Conservation (phyloP, 768 basidiomycete genomes). For the Collybia sordida region DNA sequence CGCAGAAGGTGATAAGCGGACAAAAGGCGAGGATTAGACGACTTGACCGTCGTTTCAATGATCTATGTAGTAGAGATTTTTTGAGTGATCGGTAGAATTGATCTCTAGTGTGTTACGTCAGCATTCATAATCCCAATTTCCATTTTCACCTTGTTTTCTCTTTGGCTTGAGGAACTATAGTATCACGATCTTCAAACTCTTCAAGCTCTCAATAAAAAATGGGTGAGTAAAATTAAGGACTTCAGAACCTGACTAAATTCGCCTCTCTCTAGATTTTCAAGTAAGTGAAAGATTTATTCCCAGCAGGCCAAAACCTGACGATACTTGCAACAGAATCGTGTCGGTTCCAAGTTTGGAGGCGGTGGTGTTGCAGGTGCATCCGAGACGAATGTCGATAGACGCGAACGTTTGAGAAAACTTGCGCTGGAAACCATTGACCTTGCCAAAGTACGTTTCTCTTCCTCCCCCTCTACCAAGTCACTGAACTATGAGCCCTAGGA, state of each 20-base stretch:
- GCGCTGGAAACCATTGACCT: constrained; percentile 97
- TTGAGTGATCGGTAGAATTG: constrained; percentile 13
- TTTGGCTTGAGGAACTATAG: too few species aligned
- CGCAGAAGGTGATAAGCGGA: constrained; percentile 31
- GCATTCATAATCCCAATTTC: neutral
- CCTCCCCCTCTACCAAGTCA: neutral
- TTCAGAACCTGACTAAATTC: constrained; percentile 5
- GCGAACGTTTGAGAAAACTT: constrained; percentile 92
- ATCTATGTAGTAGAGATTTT: constrained; percentile 22
- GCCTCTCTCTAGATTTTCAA: constrained; percentile 59
- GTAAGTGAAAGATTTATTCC: constrained; percentile 29
- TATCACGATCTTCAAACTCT: neutral
- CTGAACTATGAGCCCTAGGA: constrained; percentile 52
- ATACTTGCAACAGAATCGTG: constrained; percentile 70
- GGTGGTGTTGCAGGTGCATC: constrained; percentile 95
- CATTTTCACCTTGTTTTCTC: too few species aligned
- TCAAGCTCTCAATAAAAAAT: neutral
- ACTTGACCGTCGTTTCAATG: constrained; percentile 1
- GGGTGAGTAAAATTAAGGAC: neutral
- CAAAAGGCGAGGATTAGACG: neutral
- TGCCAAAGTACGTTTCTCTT: constrained; percentile 67
- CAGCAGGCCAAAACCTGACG: constrained; percentile 2
- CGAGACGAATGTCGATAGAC: constrained; percentile 92
- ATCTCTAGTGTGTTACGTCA: constrained; percentile 20
- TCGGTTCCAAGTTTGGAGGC: constrained; percentile 93